These are phyloP conservation scores for Bombardia bombarda DNA, from an alignment of 495 filamentous ascomycete genomes.

Conservation along the genomic window DNA sequence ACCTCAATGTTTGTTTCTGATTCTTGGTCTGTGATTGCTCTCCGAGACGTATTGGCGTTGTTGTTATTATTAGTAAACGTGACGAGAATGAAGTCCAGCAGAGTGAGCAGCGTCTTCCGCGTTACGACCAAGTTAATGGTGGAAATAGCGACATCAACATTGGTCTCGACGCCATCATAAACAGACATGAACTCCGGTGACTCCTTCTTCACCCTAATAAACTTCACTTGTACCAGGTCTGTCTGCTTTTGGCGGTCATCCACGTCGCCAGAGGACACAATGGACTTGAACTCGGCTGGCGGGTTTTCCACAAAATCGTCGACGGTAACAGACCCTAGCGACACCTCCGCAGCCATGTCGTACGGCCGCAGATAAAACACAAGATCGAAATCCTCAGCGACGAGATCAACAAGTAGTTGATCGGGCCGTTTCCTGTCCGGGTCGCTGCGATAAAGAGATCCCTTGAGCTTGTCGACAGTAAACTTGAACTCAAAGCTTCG, in stretches of 20 bases:
- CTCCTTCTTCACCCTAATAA: constrained; percentile 78
- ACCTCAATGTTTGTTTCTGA: constrained; percentile 28
- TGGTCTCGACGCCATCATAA: constrained; percentile 88
- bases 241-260: constrained; percentile 57
- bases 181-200: constrained; percentile 87
- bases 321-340: constrained; percentile 77
- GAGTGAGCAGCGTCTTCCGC: constrained; percentile 80
- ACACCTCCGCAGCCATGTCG: constrained; percentile 86
- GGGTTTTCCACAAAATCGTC: constrained; percentile 92
- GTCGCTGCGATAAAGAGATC: constrained; percentile 82
- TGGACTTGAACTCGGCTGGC: constrained; percentile 87
- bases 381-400: constrained; percentile 82
- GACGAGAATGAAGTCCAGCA: constrained; percentile 92
- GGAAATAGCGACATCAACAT: constrained; percentile 84
- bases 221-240: constrained; percentile 81
- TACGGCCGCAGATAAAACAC: constrained; percentile 81
- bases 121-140: constrained; percentile 96
- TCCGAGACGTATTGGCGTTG: constrained; percentile 24
- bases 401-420: constrained; percentile 76
- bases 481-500: constrained; percentile 94
- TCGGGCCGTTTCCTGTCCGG: constrained; percentile 69
- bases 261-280: constrained; percentile 80
- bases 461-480: constrained; percentile 83
- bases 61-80: constrained; percentile 72
- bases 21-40: constrained; percentile 29